Evolutionary conservation across 2,329 filamentous ascomycete species (phyloP).

Genomic region (Zopfia rhizophila): DNA sequence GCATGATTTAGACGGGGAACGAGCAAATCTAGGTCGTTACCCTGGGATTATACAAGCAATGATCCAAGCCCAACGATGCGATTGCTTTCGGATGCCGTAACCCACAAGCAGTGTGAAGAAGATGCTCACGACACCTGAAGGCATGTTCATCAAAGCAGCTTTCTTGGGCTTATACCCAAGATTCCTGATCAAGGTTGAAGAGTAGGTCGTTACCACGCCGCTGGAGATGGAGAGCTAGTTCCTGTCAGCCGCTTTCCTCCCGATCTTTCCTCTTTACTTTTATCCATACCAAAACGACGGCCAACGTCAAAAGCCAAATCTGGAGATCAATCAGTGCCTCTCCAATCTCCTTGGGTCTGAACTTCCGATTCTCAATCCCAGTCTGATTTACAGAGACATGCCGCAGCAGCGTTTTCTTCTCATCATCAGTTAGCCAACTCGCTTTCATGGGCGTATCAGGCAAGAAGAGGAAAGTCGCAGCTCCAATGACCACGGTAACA

Average conservation of each 20-base stretch:
- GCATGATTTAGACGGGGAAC: conserved; percentile 50
- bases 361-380: conserved; percentile 73
- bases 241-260: too few species aligned
- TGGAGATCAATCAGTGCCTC: conserved; percentile 66
- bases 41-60: too few species aligned
- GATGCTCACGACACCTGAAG: conserved; percentile 29
- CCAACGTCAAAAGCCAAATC: conserved; percentile 62
- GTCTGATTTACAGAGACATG: conserved; percentile 78
- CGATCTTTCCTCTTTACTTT: too few species aligned
- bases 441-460: conserved; percentile 57
- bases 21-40: too few species aligned
- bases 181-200: conserved; percentile 31
- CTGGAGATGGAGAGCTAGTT: conserved; percentile 4
- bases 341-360: conserved; percentile 70
- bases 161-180: conserved; percentile 28
- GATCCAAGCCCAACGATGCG: conserved; percentile 28
- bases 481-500: conserved; percentile 25
- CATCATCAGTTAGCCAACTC: conserved; percentile 42
- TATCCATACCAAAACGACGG: conserved; percentile 4
- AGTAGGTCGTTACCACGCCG: conserved; percentile 32
- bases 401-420: conserved; percentile 65
- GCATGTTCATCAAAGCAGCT: conserved; percentile 33
- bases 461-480: conserved; percentile 45
- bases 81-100: conserved; percentile 18
- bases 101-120: conserved; percentile 24